Evolutionary conservation across 495 filamentous ascomycete genomes (phyloP).

Genomic region (Eremomyces bilateralis): DNA sequence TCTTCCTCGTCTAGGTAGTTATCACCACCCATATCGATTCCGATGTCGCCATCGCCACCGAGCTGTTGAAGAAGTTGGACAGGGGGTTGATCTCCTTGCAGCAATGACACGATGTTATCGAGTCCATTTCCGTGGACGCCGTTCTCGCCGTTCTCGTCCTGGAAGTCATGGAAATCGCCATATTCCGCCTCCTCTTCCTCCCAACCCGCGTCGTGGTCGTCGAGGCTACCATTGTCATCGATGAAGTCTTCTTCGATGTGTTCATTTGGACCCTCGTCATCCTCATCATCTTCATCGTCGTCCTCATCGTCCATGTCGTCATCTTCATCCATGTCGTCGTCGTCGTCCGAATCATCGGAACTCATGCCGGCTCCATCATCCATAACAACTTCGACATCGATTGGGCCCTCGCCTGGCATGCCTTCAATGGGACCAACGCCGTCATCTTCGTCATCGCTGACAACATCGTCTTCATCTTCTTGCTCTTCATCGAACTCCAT

Average conservation of each 20-base stretch:
- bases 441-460: slow-evolving; percentile 67
- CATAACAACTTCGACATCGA: slow-evolving; percentile 57
- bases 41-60: too few species aligned
- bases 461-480: slow-evolving; percentile 64
- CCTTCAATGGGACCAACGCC: slow-evolving; percentile 71
- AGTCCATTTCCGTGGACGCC: too few species aligned
- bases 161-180: slow-evolving; percentile 21
- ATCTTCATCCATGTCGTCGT: slow-evolving; percentile 46
- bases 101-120: too few species aligned
- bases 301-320: slow-evolving; percentile 30
- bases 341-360: slow-evolving; percentile 37
- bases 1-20: slow-evolving; percentile 3
- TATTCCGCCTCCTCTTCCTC: slow-evolving; percentile 19
- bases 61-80: too few species aligned
- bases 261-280: slow-evolving; percentile 38
- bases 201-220: too few species aligned
- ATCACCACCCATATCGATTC: not conserved
- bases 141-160: slow-evolving; percentile 5
- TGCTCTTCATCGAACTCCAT: slow-evolving; percentile 67
- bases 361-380: slow-evolving; percentile 32
- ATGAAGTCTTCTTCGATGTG: slow-evolving; percentile 12
- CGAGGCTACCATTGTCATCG: slow-evolving; percentile 1
- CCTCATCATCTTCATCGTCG: slow-evolving; percentile 36
- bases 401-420: slow-evolving; percentile 49
- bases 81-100: too few species aligned